A percentile compares a stretch with the other conserved stretches of the same genome.
Evolutionary conservation across 192 early-diverging fungal genomes (phyloP).

Genomic region (Umbelopsis sp.): DNA sequence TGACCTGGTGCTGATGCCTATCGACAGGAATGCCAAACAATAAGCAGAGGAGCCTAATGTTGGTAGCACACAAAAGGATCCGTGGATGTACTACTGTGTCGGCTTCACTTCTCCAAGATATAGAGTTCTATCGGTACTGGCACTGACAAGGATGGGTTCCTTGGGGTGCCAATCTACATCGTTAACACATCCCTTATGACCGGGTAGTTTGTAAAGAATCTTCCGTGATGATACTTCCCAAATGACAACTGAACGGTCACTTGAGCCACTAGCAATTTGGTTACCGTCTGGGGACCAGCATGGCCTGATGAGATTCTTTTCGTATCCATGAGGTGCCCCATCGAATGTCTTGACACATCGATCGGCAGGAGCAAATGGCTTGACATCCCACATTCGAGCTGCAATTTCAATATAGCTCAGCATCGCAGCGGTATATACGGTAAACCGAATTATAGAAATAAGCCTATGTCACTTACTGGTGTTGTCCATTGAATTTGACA

Average conservation of each 20-base stretch:
- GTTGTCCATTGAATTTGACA: conserved; percentile 94
- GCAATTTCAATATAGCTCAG: background rate
- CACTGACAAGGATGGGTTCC: conserved; percentile 84
- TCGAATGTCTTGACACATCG: conserved; percentile 81
- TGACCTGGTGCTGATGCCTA: too few relatives aligned
- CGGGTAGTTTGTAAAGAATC: conserved; percentile 93
- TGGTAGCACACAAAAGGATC: background rate
- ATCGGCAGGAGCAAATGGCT: conserved; percentile 76
- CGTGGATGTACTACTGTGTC: conserved; percentile 3
- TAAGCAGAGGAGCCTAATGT: background rate
- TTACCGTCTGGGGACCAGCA: conserved; percentile 86
- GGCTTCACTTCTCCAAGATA: conserved; percentile 86
- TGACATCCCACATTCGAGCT: conserved; percentile 93
- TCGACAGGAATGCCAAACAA: background rate
- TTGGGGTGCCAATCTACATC: conserved; percentile 92
- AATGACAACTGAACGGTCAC: conserved; percentile 87
- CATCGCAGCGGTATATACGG: too few relatives aligned
- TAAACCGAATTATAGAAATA: background rate
- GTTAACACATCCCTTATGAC: conserved; percentile 93
- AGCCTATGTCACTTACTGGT: conserved; percentile 40
- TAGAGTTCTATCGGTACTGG: conserved; percentile 85
- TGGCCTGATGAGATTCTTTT: conserved; percentile 90
- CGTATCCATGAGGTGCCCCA: conserved; percentile 94
- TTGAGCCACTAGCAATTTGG: conserved; percentile 83
- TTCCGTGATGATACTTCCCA: conserved; percentile 81